phyloP scores from a whole-genome alignment of 129 eudicot genomes.

The Glebionis coronaria region DNA sequence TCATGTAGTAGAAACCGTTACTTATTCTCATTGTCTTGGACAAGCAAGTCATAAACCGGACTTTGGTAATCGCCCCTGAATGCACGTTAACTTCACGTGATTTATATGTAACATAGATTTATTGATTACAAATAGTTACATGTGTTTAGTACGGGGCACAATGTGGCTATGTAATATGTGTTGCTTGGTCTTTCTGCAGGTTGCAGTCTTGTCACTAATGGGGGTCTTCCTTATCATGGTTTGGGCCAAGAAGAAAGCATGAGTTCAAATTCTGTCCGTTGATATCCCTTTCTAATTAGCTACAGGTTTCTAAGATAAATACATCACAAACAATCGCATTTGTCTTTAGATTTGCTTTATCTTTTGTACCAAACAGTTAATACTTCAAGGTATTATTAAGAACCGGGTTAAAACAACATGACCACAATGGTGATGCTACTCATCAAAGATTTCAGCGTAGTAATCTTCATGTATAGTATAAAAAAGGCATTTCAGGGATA shows the following conservation, averaged over 20 bases:
- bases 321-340: not conserved
- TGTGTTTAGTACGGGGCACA: too few species aligned
- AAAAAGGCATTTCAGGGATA: not conserved
- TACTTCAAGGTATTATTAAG: not conserved
- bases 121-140: too few species aligned
- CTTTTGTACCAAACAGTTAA: not conserved
- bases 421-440: too few species aligned
- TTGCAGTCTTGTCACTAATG: conserved; percentile 90
- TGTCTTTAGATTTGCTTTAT: not conserved
- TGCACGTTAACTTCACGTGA: too few species aligned
- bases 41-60: too few species aligned
- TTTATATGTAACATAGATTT: too few species aligned
- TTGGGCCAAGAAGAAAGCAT: conserved; percentile 63
- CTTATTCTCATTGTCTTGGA: too few species aligned
- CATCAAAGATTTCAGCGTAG: too few species aligned
- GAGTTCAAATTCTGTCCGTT: not conserved
- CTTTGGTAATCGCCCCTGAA: too few species aligned
- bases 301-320: too few species aligned
- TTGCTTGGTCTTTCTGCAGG: conserved; percentile 45
- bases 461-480: too few species aligned
- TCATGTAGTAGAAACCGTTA: too few species aligned
- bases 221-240: conserved; percentile 91
- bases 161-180: not conserved
- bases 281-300: not conserved
- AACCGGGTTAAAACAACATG: not conserved